Base-by-base conservation (phyloP, 2,329 filamentous ascomycete species). In the Aspergillus aculeatus region DNA sequence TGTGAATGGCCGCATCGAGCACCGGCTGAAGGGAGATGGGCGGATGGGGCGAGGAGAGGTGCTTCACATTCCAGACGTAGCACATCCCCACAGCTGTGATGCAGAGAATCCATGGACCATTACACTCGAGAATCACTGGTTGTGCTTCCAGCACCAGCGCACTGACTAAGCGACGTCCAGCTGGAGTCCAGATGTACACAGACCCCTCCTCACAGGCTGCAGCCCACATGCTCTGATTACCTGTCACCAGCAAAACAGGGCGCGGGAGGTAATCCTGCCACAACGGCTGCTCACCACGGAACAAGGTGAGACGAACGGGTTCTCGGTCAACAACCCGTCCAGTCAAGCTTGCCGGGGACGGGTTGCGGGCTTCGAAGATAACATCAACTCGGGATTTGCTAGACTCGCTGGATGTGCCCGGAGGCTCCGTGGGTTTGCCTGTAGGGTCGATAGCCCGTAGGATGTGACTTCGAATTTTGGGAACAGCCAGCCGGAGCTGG, bases 211-310 rank as follows among this genome's bases (percentile, higher is more conserved):
- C 95, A 69, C 93, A 97, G 10, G 90, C 93, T 16, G 89, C 94
- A 0, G 91, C 89, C 90, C 95, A 99, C 72, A 98, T 93, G 66
- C 90, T 87, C 68, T 89, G 88, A 74, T 92, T 98, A 2, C 92
- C 96, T 0, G 94, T 95, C 1, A 96, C 88, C 1, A 98, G 83
- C n/a, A 99, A 84, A 24, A 96, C 90, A 5, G 92, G 87, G 60
- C 89, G 85, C 0, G 94, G 93, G 14, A 99, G 79, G 69, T 91
- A 99, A 71, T 99, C 96, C 70, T 97, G 91, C 95, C 96, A 99
- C 3, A 98, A 76, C 1, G 89, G 81, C 58, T 88, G 86, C 4
- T 92, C 92, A 57, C 91, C 86, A 71, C 92, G 94, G 2, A 88
- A 90, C 44, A 95, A 88, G 5, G 87, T 90, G 47, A 99, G 86